phyloP scores from a whole-genome alignment of 2,329 filamentous ascomycete genomes.

The Phyllosticta ampelicida region DNA sequence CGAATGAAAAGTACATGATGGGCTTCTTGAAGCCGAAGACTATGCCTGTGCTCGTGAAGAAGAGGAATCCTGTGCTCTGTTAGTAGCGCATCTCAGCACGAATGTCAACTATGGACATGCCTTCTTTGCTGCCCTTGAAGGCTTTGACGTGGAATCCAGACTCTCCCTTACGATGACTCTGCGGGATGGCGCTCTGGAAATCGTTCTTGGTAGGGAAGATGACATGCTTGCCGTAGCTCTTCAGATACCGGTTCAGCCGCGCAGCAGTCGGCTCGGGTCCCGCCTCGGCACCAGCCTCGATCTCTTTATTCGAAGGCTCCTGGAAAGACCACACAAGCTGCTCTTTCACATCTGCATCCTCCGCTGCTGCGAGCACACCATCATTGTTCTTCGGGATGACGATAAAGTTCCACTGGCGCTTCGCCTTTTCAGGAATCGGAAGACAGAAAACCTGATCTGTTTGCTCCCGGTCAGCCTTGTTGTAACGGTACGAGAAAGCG shows the following conservation, averaged over 20 bases:
- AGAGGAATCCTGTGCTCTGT: slow-evolving; percentile 45
- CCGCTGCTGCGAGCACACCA: slow-evolving; percentile 35
- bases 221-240: slow-evolving; percentile 35
- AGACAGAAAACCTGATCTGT: slow-evolving; percentile 48
- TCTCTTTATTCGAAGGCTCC: slow-evolving; percentile 38
- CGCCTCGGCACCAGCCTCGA: slow-evolving; percentile 33
- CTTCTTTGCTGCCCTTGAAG: slow-evolving; percentile 55
- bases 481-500: neutral
- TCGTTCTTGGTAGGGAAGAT: slow-evolving; percentile 45
- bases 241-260: slow-evolving; percentile 33
- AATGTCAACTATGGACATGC: slow-evolving; percentile 24
- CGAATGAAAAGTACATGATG: slow-evolving; percentile 51
- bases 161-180: slow-evolving; percentile 52
- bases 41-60: slow-evolving; percentile 50
- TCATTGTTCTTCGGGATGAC: slow-evolving; percentile 44
- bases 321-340: slow-evolving; percentile 51
- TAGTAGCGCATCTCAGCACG: neutral
- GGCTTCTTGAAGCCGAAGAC: slow-evolving; percentile 58
- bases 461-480: slow-evolving; percentile 8
- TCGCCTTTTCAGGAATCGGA: slow-evolving; percentile 53
- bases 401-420: slow-evolving; percentile 53
- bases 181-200: slow-evolving; percentile 49
- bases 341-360: slow-evolving; percentile 34
- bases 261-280: slow-evolving; percentile 36
- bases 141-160: slow-evolving; percentile 55